Evolutionary conservation across 768 basidiomycete genomes (phyloP), one percentile per base, ranked within the genome.

Genomic region (Trametes villosa): DNA sequence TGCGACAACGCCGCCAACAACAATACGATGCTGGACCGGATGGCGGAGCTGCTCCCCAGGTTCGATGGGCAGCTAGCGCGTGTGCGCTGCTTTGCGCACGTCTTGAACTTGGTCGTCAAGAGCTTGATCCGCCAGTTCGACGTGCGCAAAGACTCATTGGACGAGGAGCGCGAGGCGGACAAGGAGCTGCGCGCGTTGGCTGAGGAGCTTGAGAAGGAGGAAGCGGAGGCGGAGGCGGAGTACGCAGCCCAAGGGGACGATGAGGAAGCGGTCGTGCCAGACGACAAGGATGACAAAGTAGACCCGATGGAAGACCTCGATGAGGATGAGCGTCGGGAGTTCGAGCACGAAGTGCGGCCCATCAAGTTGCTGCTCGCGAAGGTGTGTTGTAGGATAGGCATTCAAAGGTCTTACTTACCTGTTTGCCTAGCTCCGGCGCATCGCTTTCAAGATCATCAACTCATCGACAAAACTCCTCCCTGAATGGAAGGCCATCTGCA

Each of bases 1-100:
- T 53, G 51, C 15, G 65, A 68, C 49, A 66, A 64, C 33, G 63
- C 67, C 24, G 51, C 59, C 9, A 58, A 57, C 22, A 68, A 68
- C 53, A 34, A 63, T 18, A 42, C 41, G 24, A 65, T 69, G 66
- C 42, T 27, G 0, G 48, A 30, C 2, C 33, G 40, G 22, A 59
- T 68, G 2, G 45, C 15, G 12, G 27, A 52, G 18, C 17, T 31
- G 3, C 31, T 66, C 9, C 11, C 20, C 8, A 33, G 26, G n/a
- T 49, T 60, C 34, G 15, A 18, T 17, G 62, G 62, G 9, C n/a
- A 6, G 1, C 15, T 40, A 9, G 30, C 46, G 7, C 61, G 42
- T 2, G 40, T 56, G 0, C 53, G 55, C 0, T 69, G 68, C 53
- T 65, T 65, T 41, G 5, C 36, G 31, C 67, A 68, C 29, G 60